Evolutionary conservation across 352 stramenopile genomes (phyloP).

Genomic region (Phytophthora uliginosa): DNA sequence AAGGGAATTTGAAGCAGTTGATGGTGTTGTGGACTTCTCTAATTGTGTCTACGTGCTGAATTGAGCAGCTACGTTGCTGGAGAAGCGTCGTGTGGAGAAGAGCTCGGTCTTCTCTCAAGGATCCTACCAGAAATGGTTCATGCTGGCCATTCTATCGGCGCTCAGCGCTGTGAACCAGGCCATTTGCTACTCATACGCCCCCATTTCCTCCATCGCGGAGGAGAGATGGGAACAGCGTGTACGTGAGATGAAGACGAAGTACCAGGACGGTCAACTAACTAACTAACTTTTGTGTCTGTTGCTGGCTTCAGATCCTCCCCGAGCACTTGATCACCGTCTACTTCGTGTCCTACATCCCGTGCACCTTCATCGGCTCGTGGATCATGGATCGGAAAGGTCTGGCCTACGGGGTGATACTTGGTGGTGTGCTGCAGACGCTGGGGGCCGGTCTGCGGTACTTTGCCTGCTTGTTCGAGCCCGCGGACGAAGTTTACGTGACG

Average conservation of each 20-base stretch:
- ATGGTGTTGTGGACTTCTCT: neutral
- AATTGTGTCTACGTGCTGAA: neutral
- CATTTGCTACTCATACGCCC: slow-evolving; percentile 82
- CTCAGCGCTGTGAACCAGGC: slow-evolving; percentile 51
- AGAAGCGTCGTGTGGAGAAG: neutral
- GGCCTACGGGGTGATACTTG: slow-evolving; percentile 67
- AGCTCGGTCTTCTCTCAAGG: neutral
- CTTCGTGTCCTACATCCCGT: slow-evolving; percentile 83
- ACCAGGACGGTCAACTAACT: neutral
- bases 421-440: slow-evolving; percentile 57
- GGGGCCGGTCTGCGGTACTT: slow-evolving; percentile 57
- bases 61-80: slow-evolving; percentile 8
- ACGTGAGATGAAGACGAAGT: slow-evolving; percentile 2
- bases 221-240: slow-evolving; percentile 58
- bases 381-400: slow-evolving; percentile 78
- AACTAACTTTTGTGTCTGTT: neutral
- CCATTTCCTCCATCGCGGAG: slow-evolving; percentile 66
- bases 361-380: slow-evolving; percentile 79
- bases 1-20: neutral
- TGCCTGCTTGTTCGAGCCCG: slow-evolving; percentile 35
- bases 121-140: slow-evolving; percentile 61
- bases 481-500: slow-evolving; percentile 44
- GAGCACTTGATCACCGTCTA: slow-evolving; percentile 80
- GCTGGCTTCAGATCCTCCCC: slow-evolving; percentile 52
- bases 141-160: slow-evolving; percentile 69